A percentile compares a stretch with the other conserved stretches of the same genome.
These are phyloP conservation scores for Leishmania tarentolae DNA, from an alignment of 208 protist genomes.

Conservation along the genomic window DNA sequence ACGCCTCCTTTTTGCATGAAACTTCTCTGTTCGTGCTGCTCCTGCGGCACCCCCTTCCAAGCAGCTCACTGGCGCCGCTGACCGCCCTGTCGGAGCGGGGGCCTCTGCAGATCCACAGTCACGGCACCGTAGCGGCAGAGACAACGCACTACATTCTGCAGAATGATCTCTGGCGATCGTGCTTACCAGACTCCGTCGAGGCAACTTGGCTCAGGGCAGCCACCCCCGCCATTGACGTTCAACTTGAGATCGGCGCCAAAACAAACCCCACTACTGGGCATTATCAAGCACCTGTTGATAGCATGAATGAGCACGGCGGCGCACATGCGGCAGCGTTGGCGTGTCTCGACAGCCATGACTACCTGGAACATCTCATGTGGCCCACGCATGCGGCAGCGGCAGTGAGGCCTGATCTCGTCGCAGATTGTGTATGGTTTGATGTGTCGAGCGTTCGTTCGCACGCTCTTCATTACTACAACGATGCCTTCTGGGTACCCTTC, in stretches of 20 bases:
- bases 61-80: conserved; percentile 1
- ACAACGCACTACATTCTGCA: conserved; percentile 1
- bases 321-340: not conserved
- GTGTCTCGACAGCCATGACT: conserved; percentile 18
- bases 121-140: not conserved
- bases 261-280: not conserved
- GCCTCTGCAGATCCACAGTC: not conserved
- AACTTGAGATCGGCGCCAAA: not conserved
- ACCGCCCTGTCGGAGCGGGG: not conserved
- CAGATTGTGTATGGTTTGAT: conserved; percentile 61
- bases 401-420: conserved; percentile 9
- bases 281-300: not conserved
- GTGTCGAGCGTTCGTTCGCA: conserved; percentile 19
- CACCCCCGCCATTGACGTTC: conserved; percentile 16
- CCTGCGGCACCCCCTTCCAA: conserved; percentile 25
- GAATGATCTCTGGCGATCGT: not conserved
- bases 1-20: conserved; percentile 65
- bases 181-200: not conserved
- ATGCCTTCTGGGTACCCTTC: conserved; percentile 45
- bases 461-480: conserved; percentile 32
- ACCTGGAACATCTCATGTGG: conserved; percentile 38
- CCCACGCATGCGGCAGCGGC: conserved; percentile 19
- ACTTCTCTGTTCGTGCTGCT: conserved; percentile 73
- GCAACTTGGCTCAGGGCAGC: conserved; percentile 9
- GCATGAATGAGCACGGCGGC: not conserved